Evolutionary conservation across 2,329 filamentous ascomycete genomes (phyloP).

Genomic region (Fusarium goolgardi): DNA sequence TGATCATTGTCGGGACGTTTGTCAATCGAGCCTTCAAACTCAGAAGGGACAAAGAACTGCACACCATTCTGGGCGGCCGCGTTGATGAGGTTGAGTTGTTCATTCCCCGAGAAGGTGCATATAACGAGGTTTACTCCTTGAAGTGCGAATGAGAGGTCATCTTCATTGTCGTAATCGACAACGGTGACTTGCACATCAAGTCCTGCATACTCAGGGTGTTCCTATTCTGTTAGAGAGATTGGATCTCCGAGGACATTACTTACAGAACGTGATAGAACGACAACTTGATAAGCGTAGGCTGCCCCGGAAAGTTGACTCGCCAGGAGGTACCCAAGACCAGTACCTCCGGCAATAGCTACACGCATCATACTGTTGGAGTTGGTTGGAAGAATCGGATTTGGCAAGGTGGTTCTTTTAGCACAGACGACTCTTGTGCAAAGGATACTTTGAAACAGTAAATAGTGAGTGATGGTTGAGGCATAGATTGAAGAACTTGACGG

Average conservation of each 20-base stretch:
- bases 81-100: constrained; percentile 78
- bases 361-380: constrained; percentile 56
- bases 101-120: constrained; percentile 74
- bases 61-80: constrained; percentile 74
- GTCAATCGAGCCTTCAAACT: constrained; percentile 75
- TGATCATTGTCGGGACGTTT: constrained; percentile 67
- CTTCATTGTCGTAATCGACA: constrained; percentile 73
- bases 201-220: constrained; percentile 64
- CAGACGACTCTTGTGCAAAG: not conserved
- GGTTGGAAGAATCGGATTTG: not conserved
- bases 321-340: constrained; percentile 59
- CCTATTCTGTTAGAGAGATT: constrained; percentile 53
- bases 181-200: constrained; percentile 73
- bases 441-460: not conserved
- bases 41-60: constrained; percentile 77
- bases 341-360: constrained; percentile 61
- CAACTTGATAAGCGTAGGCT: constrained; percentile 71
- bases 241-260: constrained; percentile 7
- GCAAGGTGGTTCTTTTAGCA: not conserved
- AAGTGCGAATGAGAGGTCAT: constrained; percentile 72
- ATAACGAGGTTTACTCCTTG: constrained; percentile 79
- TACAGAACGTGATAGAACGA: constrained; percentile 72
- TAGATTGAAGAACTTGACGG: constrained; percentile 18
- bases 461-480: constrained; percentile 29
- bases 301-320: constrained; percentile 67